These are phyloP conservation scores for Salvia hispanica DNA, from an alignment of 257 asterid genomes.

Conservation along the genomic window DNA sequence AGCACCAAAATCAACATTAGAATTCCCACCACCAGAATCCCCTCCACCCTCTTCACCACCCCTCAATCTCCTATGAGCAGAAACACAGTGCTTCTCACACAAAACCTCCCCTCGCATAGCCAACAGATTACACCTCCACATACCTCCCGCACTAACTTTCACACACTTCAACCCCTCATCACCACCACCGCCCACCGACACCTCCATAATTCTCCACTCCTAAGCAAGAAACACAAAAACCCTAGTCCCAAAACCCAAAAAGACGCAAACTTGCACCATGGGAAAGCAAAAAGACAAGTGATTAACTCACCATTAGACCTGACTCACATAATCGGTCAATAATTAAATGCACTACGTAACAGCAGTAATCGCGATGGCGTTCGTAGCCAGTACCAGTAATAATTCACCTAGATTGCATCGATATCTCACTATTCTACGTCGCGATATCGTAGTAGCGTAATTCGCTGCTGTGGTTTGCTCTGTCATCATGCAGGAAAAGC, in stretches of 20 bases:
- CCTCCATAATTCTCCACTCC: conserved; percentile 28
- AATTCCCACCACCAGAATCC: conserved; percentile 26
- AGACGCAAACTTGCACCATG: background rate
- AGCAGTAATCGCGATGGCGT: conserved; percentile 9
- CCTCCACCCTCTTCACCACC: conserved; percentile 12
- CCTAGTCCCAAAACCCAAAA: conserved; percentile 17
- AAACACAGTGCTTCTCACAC: conserved; percentile 33
- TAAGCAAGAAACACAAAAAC: background rate
- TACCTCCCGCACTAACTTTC: conserved; percentile 29
- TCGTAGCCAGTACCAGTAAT: background rate
- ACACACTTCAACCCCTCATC: conserved; percentile 32
- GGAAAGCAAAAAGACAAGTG: background rate
- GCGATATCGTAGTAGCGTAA: background rate
- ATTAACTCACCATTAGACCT: conserved; percentile 11
- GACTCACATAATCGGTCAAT: conserved; percentile 19
- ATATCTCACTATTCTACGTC: background rate
- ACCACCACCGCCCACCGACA: conserved; percentile 28
- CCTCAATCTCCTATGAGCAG: background rate
- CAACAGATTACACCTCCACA: conserved; percentile 35
- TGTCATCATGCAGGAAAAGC: conserved; percentile 18
- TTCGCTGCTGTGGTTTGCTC: background rate
- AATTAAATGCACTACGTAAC: conserved; percentile 29
- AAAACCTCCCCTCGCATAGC: conserved; percentile 38
- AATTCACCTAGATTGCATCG: background rate
- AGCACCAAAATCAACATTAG: background rate